Conservation (phyloP, 108 stramenopile species). For the Skeletonema tropicum region DNA sequence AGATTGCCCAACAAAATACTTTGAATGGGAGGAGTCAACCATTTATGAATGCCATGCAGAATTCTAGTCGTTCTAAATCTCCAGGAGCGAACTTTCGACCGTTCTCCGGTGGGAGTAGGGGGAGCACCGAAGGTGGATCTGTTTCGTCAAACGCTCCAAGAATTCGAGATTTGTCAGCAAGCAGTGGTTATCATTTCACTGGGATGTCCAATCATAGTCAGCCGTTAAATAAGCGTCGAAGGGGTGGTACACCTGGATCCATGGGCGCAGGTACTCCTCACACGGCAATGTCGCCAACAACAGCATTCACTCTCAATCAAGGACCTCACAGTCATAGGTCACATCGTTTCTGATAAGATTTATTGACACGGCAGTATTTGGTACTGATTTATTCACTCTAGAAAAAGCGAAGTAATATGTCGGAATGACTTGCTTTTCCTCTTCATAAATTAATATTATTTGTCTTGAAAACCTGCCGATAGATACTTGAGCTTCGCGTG, state of each 20-base stretch:
- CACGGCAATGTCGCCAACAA: constrained; percentile 50
- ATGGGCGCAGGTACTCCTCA: constrained; percentile 21
- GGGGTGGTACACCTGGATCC: constrained; percentile 46
- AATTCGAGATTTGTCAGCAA: constrained; percentile 54
- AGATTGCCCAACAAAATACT: constrained; percentile 51
- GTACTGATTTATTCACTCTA: neutral
- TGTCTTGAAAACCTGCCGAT: neutral
- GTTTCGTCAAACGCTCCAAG: constrained; percentile 35
- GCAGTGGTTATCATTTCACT: constrained; percentile 52
- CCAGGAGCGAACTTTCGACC: constrained; percentile 42
- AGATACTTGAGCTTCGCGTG: too few species aligned
- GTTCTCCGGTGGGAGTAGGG: constrained; percentile 49
- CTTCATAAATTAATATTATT: constrained; percentile 2
- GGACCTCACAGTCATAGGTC: constrained; percentile 33
- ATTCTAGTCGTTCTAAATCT: constrained; percentile 34
- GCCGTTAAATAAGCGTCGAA: constrained; percentile 49
- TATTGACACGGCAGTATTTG: neutral
- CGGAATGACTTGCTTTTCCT: neutral
- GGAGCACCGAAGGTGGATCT: constrained; percentile 45
- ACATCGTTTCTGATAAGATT: neutral
- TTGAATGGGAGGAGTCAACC: constrained; percentile 46
- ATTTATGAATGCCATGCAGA: constrained; percentile 41
- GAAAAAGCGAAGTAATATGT: neutral
- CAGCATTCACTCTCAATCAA: constrained; percentile 56
- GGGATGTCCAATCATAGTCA: constrained; percentile 39